phyloP scores from a whole-genome alignment of 2,329 filamentous ascomycete species.

The Aspergillus melleus region DNA sequence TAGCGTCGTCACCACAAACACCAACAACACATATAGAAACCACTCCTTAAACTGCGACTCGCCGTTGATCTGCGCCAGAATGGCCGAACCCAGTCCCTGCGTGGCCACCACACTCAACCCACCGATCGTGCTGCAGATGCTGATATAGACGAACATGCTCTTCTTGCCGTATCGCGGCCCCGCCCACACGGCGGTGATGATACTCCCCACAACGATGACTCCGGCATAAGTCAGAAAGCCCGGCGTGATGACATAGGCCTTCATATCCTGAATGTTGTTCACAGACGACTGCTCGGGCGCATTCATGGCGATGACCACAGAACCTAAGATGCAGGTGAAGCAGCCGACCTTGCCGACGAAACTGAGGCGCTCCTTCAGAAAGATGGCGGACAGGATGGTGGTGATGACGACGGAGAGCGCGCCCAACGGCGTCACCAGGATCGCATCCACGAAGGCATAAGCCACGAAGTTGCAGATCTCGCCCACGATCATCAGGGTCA shows the following conservation, averaged over 20 bases:
- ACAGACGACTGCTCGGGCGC: conserved; percentile 85
- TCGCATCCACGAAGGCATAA: conserved; percentile 95
- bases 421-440: conserved; percentile 88
- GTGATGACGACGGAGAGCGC: conserved; percentile 91
- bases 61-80: conserved; percentile 81
- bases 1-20: conserved; percentile 86
- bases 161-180: conserved; percentile 90
- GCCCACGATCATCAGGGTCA: conserved; percentile 95
- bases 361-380: conserved; percentile 91
- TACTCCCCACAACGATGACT: conserved; percentile 72
- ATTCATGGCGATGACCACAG: conserved; percentile 91
- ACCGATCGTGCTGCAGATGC: conserved; percentile 92
- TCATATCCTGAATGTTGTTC: conserved; percentile 86
- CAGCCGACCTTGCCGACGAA: conserved; percentile 96
- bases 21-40: conserved; percentile 90
- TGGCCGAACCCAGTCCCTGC: conserved; percentile 86
- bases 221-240: conserved; percentile 85
- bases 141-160: conserved; percentile 96
- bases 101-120: conserved; percentile 93
- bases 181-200: conserved; percentile 73
- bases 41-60: conserved; percentile 92
- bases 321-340: conserved; percentile 91
- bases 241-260: conserved; percentile 78
- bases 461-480: conserved; percentile 97
- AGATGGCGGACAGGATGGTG: conserved; percentile 87